Conservation (phyloP, 2,329 filamentous ascomycete species). For the Aspergillus brunneoviolaceus region DNA sequence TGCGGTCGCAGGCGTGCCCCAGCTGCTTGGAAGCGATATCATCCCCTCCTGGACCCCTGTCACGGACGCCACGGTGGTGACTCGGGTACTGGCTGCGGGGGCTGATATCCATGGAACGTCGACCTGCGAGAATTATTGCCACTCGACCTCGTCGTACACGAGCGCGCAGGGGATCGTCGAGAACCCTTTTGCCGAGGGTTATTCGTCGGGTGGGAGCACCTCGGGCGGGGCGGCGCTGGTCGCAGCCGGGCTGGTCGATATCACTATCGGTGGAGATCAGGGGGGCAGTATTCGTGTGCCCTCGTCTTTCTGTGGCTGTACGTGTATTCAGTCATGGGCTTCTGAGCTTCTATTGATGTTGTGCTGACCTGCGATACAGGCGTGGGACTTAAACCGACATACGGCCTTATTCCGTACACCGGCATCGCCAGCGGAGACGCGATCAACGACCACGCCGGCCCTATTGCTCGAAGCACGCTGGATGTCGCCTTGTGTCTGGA, state of each 20-base stretch:
- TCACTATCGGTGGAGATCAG: constrained; percentile 35
- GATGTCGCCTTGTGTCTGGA: constrained; percentile 48
- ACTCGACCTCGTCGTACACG: constrained; percentile 30
- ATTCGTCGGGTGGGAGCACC: constrained; percentile 31
- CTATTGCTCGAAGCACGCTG: constrained; percentile 42
- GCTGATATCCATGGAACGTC: constrained; percentile 53
- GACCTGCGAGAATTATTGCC: constrained; percentile 56
- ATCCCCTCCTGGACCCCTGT: constrained; percentile 52
- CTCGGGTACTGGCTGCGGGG: constrained; percentile 52
- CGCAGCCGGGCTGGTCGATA: constrained; percentile 26
- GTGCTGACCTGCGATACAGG: constrained; percentile 11
- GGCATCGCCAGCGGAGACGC: constrained; percentile 51
- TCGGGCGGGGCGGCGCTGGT: constrained; percentile 31
- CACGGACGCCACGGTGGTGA: constrained; percentile 56
- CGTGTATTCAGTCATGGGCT: not conserved
- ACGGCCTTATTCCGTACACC: constrained; percentile 54
- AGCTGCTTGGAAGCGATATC: constrained; percentile 54
- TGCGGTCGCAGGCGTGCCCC: constrained; percentile 54
- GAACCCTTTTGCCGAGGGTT: constrained; percentile 29
- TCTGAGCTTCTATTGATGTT: not conserved
- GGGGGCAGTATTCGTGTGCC: constrained; percentile 36
- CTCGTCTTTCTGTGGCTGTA: constrained; percentile 46
- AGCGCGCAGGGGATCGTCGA: constrained; percentile 30
- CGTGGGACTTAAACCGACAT: constrained; percentile 54
- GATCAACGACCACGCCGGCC: constrained; percentile 53